Percentiles rank a stretch among this genome's conserved stretches.
phyloP scores from a whole-genome alignment of 176 grass and related monocot species.

The Areca catechu region DNA sequence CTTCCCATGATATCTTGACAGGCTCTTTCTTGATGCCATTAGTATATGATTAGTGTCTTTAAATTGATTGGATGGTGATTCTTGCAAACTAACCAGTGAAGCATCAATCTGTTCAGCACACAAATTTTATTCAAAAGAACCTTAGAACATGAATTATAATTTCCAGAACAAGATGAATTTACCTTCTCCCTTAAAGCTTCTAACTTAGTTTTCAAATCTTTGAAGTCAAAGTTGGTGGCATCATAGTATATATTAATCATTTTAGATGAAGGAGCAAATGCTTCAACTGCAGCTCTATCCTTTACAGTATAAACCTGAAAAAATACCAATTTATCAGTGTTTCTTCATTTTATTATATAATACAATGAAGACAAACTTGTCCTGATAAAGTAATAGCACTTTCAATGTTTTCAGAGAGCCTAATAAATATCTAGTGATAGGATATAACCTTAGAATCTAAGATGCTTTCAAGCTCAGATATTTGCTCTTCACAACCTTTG shows the following conservation, averaged over 20 bases:
- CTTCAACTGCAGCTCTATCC: slow-evolving; percentile 41
- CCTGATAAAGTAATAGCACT: no score
- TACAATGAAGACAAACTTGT: no score
- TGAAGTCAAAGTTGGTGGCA: slow-evolving; percentile 35
- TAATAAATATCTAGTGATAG: slow-evolving; percentile 3
- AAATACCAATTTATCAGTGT: neutral
- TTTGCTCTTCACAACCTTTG: slow-evolving; percentile 36
- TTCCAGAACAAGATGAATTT: slow-evolving; percentile 14
- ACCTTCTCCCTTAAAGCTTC: slow-evolving; percentile 36
- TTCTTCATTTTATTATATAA: no score
- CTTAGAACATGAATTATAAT: neutral
- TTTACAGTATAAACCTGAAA: slow-evolving; percentile 41
- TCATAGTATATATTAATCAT: slow-evolving; percentile 49
- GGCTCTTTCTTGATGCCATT: slow-evolving; percentile 42
- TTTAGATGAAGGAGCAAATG: slow-evolving; percentile 27
- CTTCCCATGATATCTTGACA: slow-evolving; percentile 38
- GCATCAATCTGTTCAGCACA: slow-evolving; percentile 34
- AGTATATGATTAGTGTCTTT: slow-evolving; percentile 49
- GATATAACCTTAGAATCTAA: slow-evolving; percentile 40
- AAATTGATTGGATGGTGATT: slow-evolving; percentile 46
- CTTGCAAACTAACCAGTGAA: slow-evolving; percentile 39
- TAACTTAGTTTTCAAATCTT: slow-evolving; percentile 36
- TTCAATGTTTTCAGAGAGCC: neutral
- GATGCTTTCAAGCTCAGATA: slow-evolving; percentile 41
- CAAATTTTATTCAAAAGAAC: slow-evolving; percentile 3